phyloP scores from a whole-genome alignment of 805 yeast genomes.

The Kodamaea hsintzibuensis region DNA sequence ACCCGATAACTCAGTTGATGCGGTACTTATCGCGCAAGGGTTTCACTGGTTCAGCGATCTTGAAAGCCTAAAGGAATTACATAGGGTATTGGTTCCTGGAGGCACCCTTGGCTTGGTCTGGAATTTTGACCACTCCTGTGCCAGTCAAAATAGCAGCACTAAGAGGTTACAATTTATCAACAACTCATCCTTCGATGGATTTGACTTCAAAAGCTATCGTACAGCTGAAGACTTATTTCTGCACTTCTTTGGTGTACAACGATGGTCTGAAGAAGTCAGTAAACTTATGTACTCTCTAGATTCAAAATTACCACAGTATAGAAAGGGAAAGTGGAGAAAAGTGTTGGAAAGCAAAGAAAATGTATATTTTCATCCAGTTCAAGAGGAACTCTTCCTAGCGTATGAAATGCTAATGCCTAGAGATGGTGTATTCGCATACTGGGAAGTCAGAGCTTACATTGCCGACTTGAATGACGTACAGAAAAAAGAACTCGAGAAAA shows the following conservation, averaged over 20 bases:
- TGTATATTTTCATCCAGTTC: slow-evolving; percentile 33
- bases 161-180: slow-evolving; percentile 5
- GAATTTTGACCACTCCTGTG: slow-evolving; percentile 49
- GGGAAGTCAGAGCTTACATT: slow-evolving; percentile 58
- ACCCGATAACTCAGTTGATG: slow-evolving; percentile 45
- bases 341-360: slow-evolving; percentile 29
- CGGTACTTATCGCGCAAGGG: slow-evolving; percentile 58
- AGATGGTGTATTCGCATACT: slow-evolving; percentile 45
- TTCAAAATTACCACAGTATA: slow-evolving; percentile 55
- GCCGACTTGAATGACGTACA: slow-evolving; percentile 44
- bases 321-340: slow-evolving; percentile 48
- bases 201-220: slow-evolving; percentile 4
- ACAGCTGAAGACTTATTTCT: slow-evolving; percentile 13
- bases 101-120: slow-evolving; percentile 58
- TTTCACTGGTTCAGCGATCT: slow-evolving; percentile 65
- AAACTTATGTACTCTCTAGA: slow-evolving; percentile 39
- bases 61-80: slow-evolving; percentile 48
- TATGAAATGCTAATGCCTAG: slow-evolving; percentile 29
- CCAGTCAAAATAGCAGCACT: slow-evolving; percentile 8
- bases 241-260: slow-evolving; percentile 20
- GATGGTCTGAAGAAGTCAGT: slow-evolving; percentile 41
- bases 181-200: slow-evolving; percentile 5
- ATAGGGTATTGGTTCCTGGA: slow-evolving; percentile 47
- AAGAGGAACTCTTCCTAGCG: slow-evolving; percentile 32
- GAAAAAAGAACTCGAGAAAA: slow-evolving; percentile 28